Evolutionary conservation across 2,329 filamentous ascomycete species (phyloP), one percentile per base, ranked within the genome.

Genomic region (Aphanoascus verrucosus): DNA sequence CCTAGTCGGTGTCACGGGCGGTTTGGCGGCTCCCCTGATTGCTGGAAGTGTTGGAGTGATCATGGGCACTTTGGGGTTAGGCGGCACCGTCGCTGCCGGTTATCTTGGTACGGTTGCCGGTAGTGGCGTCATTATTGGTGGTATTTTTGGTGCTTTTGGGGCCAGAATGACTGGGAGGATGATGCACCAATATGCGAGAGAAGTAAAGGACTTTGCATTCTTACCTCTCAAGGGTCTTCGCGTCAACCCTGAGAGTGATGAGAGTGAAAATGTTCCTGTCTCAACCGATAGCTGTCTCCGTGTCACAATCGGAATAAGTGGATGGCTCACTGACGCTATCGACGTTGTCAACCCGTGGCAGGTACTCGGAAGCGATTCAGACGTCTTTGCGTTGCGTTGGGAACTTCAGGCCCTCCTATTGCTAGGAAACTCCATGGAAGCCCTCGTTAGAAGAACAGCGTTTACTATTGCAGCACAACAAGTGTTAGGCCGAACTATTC

Each of bases 61-160:
- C 0, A 85, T 90, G 72, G 83, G 85, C 20, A 88, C 88, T 0
- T 69, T 87, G 9, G 88, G 88, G 1, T 75, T 96, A 0, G 83
- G 84, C 15, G 78, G 83, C 1, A 83, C 83, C 1, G 82, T 84
- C 19, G 85, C 88, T 9, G 88, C 89, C 17, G 82, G 82, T 1
- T 81, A 95, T 51, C 73, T 97, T 0, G 91, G 90, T 9, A 78
- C 83, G 15, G 76, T 96, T 63, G 85, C 88, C 1, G 84, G 90
- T 37, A 93, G 85, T 57, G 81, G 84, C 4, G 79, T 93, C 14
- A 74, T 89, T 41, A 84, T 95, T 31, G 91, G 90, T 14, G 82
- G 85, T 37, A 73, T 97, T 38, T 96, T 97, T 63, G 93, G 93
- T 7, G 87, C 93, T n/a, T 95, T 94, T 64, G 86, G 86, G 42